Conservation (phyloP, 2,329 filamentous ascomycete species). For the Juglanconis juglandina region DNA sequence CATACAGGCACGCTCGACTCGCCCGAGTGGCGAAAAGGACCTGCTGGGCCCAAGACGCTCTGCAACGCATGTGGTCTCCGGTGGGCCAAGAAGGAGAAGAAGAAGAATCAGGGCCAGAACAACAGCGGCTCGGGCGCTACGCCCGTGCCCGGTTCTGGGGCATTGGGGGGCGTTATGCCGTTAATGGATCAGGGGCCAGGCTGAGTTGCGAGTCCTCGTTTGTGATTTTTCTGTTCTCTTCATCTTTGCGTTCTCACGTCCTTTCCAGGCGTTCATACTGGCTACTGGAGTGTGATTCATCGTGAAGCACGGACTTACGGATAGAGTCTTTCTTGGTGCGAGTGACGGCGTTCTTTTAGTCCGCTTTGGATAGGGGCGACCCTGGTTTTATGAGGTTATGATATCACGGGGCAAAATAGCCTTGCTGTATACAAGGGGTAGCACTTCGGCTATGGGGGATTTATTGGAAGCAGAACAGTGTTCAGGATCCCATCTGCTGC, state of each 20-base stretch:
- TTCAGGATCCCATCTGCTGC: too few relatives aligned
- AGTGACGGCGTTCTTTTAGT: too few relatives aligned
- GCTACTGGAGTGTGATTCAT: too few relatives aligned
- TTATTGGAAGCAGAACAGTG: too few relatives aligned
- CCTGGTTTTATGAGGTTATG: too few relatives aligned
- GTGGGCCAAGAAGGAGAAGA: constrained; percentile 82
- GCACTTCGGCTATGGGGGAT: too few relatives aligned
- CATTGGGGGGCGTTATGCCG: constrained; percentile 3
- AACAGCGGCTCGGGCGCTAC: constrained; percentile 7
- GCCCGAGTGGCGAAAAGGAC: constrained; percentile 94
- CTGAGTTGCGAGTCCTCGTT: not conserved
- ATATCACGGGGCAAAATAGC: too few relatives aligned
- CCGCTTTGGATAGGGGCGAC: too few relatives aligned
- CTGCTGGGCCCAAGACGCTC: constrained; percentile 86
- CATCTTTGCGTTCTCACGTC: not conserved
- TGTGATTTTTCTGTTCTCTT: not conserved
- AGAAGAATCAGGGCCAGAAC: constrained; percentile 35
- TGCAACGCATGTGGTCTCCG: constrained; percentile 88
- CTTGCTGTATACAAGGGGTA: too few relatives aligned
- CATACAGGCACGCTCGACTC: constrained; percentile 73
- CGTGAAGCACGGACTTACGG: too few relatives aligned
- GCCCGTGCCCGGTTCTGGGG: not conserved
- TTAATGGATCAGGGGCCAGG: constrained; percentile 12
- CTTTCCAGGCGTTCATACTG: too few relatives aligned
- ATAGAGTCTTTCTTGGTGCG: too few relatives aligned